Percentiles rank a stretch among this genome's conserved stretches.
Conservation (phyloP, 768 basidiomycete genomes). For the Pilatotrama ljubarskyi region DNA sequence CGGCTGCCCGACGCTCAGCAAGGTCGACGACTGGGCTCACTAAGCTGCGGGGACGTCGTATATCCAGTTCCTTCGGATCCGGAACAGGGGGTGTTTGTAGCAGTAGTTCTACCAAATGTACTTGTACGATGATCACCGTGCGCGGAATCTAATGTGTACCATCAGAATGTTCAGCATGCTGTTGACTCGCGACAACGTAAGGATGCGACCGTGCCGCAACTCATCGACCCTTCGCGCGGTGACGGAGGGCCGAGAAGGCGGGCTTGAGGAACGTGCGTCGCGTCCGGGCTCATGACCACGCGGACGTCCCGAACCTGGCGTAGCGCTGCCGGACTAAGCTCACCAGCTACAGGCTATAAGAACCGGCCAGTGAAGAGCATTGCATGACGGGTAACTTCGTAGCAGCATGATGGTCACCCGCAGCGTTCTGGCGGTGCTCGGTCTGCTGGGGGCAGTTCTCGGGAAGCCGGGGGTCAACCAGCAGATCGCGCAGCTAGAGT, state of each 20-base stretch:
- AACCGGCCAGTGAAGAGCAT: background rate
- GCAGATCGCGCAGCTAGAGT: slow-evolving; percentile 22
- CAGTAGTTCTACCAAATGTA: slow-evolving; percentile 2
- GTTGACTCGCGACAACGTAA: background rate
- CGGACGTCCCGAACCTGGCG: background rate
- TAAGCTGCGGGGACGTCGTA: background rate
- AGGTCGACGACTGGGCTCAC: slow-evolving; percentile 51
- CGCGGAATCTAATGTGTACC: background rate
- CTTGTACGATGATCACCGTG: background rate
- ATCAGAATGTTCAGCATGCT: background rate
- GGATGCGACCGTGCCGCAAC: background rate
- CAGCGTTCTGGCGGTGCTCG: background rate
- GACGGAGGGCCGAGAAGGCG: background rate
- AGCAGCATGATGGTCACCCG: slow-evolving; percentile 1
- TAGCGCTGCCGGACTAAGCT: background rate
- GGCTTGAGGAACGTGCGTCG: slow-evolving; percentile 15
- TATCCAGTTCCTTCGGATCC: too few species aligned
- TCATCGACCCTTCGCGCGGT: background rate
- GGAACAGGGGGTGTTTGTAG: background rate
- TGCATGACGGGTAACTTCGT: background rate
- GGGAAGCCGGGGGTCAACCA: slow-evolving; percentile 25
- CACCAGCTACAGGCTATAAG: background rate
- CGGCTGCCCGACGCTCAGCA: slow-evolving; percentile 52
- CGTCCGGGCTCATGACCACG: slow-evolving; percentile 1
- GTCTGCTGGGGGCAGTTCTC: background rate